These are phyloP conservation scores for Aspergillus aculeatinus DNA, from an alignment of 2,329 filamentous ascomycete genomes.

Conservation along the genomic window DNA sequence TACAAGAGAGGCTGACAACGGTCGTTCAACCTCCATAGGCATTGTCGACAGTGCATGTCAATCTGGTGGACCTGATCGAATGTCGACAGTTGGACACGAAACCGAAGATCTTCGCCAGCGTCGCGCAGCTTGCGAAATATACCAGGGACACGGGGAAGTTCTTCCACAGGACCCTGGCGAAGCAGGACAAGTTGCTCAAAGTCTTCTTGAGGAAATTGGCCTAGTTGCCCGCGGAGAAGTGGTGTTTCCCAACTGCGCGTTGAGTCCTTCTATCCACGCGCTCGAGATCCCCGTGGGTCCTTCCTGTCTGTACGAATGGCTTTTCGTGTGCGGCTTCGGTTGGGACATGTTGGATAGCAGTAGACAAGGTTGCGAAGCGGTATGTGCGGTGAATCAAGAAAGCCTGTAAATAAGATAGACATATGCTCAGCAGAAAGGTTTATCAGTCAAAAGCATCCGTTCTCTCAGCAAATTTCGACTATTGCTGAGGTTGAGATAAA, in stretches of 20 bases:
- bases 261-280: too few species aligned
- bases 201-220: conserved; percentile 20
- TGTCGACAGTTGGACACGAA: conserved; percentile 12
- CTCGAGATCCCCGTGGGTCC: too few species aligned
- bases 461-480: neutral
- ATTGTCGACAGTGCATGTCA: conserved; percentile 26
- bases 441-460: neutral
- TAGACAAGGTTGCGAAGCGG: too few species aligned
- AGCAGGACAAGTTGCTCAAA: conserved; percentile 23
- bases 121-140: conserved; percentile 18
- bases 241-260: too few species aligned
- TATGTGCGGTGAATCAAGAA: too few species aligned
- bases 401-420: neutral
- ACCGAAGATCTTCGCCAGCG: conserved; percentile 17
- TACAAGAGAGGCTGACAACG: neutral
- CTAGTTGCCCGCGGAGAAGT: neutral
- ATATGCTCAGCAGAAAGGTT: neutral
- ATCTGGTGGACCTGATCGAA: conserved; percentile 33
- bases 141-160: conserved; percentile 12
- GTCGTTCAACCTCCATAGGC: conserved; percentile 15
- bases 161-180: conserved; percentile 17
- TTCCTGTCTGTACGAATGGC: too few species aligned
- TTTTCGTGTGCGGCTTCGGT: too few species aligned
- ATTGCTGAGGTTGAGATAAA: neutral
- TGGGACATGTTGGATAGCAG: too few species aligned